These are phyloP conservation scores for Exutisphaerella laricina DNA, from an alignment of 2,329 filamentous ascomycete genomes.

Conservation along the genomic window DNA sequence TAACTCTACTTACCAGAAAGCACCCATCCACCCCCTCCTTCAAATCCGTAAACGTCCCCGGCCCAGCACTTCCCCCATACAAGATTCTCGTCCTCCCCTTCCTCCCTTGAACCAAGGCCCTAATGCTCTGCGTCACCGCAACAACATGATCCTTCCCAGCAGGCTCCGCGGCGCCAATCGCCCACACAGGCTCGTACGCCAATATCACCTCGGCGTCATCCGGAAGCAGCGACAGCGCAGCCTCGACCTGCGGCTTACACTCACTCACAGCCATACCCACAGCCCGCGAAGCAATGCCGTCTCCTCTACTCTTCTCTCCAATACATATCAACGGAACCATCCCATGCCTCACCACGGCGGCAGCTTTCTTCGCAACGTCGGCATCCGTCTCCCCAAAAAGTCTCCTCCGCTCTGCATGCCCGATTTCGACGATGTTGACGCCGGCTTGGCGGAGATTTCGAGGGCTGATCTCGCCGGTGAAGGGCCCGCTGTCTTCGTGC, in stretches of 20 bases:
- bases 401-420: slow-evolving; percentile 70
- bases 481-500: slow-evolving; percentile 64
- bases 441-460: slow-evolving; percentile 61
- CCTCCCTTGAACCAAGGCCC: slow-evolving; percentile 49
- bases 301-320: slow-evolving; percentile 58
- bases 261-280: slow-evolving; percentile 59
- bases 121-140: slow-evolving; percentile 60
- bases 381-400: slow-evolving; percentile 71
- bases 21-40: slow-evolving; percentile 69
- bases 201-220: slow-evolving; percentile 64
- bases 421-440: slow-evolving; percentile 68
- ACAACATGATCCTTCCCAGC: slow-evolving; percentile 68
- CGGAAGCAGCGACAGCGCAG: slow-evolving; percentile 57
- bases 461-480: slow-evolving; percentile 72
- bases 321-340: slow-evolving; percentile 76
- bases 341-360: slow-evolving; percentile 60
- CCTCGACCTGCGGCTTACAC: slow-evolving; percentile 59
- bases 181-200: slow-evolving; percentile 86
- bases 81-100: slow-evolving; percentile 61
- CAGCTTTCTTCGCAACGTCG: slow-evolving; percentile 62
- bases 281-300: slow-evolving; percentile 42
- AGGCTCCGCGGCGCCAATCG: slow-evolving; percentile 69
- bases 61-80: slow-evolving; percentile 78
- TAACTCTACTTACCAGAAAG: slow-evolving; percentile 72
- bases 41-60: slow-evolving; percentile 65